phyloP scores from a whole-genome alignment of 768 basidiomycete species.

The Russula dissimulans region DNA sequence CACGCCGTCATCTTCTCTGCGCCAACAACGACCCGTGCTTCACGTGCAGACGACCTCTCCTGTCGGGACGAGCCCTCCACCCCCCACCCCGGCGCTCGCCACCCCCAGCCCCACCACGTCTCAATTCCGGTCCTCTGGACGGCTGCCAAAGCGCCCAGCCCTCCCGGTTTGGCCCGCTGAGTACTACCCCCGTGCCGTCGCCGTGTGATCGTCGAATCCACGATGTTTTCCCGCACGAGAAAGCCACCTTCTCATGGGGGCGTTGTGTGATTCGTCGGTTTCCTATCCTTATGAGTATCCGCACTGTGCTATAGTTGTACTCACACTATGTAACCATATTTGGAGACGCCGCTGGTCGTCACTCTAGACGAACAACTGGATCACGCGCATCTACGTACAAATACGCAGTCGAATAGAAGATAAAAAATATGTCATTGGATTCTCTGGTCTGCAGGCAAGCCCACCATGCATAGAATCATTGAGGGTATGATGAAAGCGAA shows the following conservation, averaged over 20 bases:
- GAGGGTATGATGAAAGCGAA: too few relatives aligned
- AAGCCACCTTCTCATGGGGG: not conserved
- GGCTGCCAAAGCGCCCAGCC: constrained; percentile 8
- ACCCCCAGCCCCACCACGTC: constrained; percentile 2
- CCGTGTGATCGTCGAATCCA: constrained; percentile 2
- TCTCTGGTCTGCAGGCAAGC: too few relatives aligned
- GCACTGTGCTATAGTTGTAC: not conserved
- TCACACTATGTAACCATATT: not conserved
- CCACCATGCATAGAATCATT: too few relatives aligned
- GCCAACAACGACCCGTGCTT: constrained; percentile 9
- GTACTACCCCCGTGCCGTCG: constrained; percentile 12
- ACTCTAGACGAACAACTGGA: not conserved
- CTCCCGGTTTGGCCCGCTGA: constrained; percentile 9
- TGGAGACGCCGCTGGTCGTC: not conserved
- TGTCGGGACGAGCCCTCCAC: constrained; percentile 11
- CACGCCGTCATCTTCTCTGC: constrained; percentile 17
- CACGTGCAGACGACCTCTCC: constrained; percentile 12
- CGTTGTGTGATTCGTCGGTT: not conserved
- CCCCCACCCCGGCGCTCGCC: constrained; percentile 4
- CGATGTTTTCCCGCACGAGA: too few relatives aligned
- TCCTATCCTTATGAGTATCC: not conserved
- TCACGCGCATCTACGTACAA: too few relatives aligned
- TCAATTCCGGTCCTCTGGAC: constrained; percentile 7
- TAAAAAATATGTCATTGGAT: too few relatives aligned
- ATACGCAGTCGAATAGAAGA: too few relatives aligned